Evolutionary conservation across 169 alveolate genomes (phyloP), one percentile per base, ranked within the genome.

Genomic region (Cyclospora cayetanensis): DNA sequence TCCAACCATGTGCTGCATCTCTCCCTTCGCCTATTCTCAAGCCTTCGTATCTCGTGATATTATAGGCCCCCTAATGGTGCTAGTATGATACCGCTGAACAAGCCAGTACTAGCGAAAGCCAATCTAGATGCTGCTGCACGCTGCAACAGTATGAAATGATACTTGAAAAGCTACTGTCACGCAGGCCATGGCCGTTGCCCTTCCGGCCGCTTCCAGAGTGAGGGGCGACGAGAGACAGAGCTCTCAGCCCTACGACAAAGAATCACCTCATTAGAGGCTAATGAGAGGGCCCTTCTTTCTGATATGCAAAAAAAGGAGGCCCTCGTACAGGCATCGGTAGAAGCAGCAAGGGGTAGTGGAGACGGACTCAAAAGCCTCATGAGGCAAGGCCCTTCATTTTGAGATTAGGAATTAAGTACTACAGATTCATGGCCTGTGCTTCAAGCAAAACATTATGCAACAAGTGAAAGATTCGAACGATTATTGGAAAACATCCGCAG

Each of bases 281-380:
- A n/a, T n/a, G 72, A 60, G 27, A 12, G 72, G 27, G 15, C 72
- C n/a, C 31, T 60, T 12, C 72, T 60, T 12, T 5, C 31, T 0
- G 72, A 60, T 31, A 60, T 60, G 35, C 72, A n/a, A 12, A 12
- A 60, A 12, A 60, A 60, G n/a, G 72, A 60, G 31, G 72, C 72
- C n/a, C 72, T 60, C n/a, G 72, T 60, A 12, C 72, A 60, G 72
- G 72, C 72, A 12, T 60, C 72, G 5, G 72, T 60, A 12, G 72
- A 60, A 60, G 72, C 72, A n/a, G 72, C 72, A 60, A 60, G 27
- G 27, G 72, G 72, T 9, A 60, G 72, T 31, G 72, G 72, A n/a
- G 27, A 60, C 31, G 72, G 27, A 12, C 72, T 60, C 72, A 60
- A 60, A n/a, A 60, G 72, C n/a, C 72, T 60, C 72, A n/a, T 60